Base-by-base conservation (phyloP, 169 alveolate genomes). In the Plasmodium cynomolgi region DNA sequence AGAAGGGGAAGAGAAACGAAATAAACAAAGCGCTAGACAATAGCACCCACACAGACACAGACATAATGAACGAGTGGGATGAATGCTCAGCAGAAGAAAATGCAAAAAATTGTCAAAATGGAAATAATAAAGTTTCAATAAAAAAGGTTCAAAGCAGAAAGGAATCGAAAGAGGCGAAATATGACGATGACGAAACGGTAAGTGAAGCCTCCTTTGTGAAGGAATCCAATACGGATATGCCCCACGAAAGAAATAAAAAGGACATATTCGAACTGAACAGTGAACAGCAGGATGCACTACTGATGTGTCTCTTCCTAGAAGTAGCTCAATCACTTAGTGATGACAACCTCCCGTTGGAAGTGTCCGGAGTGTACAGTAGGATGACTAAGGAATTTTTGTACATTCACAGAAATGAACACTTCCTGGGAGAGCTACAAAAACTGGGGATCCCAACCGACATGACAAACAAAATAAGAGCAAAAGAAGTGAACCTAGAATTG, bases 291-390 rank as follows among this genome's bases (percentile, higher is more conserved):
- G 96, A 95, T 82, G 29, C 37, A 29, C 74, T 84, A n/a, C 23
- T 95, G 1, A 82, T 92, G 31, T 54, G 73, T 37, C 85, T 92
- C 8, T 84, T 95, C 31, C 93, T 95, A 3, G 96, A 95, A 82
- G 84, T 91, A 68, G 15, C 85, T 17, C 92, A 95, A 39, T 73
- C 75, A 6, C 31, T 95, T 4, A 47, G 39, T 17, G 96, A 91
- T 72, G 92, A 84, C 0, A 83, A 84, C 68, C 77, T 95, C 11
- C 96, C 96, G n/a, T 50, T 95, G 74, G 96, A 95, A 47, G 91
- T 91, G 17, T 92, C 96, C n/a, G 96, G 94, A 23, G 54, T 95
- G 3, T 95, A 95, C 74, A 74, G 95, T 17, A 92, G 81, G 41
- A 95, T 95, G 96, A 73, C 94, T 20, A 94, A 83, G 33, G 91